These are phyloP conservation scores for Dendrothele bispora DNA, from an alignment of 768 basidiomycete species.

Conservation along the genomic window DNA sequence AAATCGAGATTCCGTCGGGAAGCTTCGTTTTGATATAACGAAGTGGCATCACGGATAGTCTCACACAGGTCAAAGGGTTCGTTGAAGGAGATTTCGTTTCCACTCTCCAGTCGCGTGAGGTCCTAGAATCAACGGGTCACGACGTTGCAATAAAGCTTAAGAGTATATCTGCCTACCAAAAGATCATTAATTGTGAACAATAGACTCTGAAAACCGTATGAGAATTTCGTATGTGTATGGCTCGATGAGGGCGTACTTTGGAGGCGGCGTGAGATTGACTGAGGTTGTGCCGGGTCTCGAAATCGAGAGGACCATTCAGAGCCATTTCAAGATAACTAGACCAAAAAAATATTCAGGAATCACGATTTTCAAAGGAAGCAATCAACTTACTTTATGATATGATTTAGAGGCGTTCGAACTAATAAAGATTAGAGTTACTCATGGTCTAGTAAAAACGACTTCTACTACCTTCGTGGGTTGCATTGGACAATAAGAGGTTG, in stretches of 20 bases:
- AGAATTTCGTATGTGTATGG: neutral
- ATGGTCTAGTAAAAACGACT: neutral
- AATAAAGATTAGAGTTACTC: neutral
- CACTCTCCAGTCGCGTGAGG: slow-evolving; percentile 74
- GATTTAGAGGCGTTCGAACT: slow-evolving; percentile 78
- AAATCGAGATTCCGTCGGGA: slow-evolving; percentile 60
- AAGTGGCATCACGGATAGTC: slow-evolving; percentile 61
- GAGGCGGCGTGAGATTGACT: slow-evolving; percentile 73
- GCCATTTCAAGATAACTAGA: slow-evolving; percentile 76
- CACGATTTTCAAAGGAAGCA: neutral
- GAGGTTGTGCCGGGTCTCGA: slow-evolving; percentile 74
- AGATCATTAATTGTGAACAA: slow-evolving; percentile 85
- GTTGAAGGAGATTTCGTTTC: slow-evolving; percentile 71
- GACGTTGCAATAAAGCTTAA: neutral
- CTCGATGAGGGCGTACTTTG: slow-evolving; percentile 39
- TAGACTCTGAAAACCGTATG: slow-evolving; percentile 45
- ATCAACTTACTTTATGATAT: slow-evolving; percentile 71
- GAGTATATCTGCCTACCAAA: slow-evolving; percentile 37
- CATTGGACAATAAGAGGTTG: slow-evolving; percentile 74
- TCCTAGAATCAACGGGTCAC: slow-evolving; percentile 39
- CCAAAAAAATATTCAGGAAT: neutral
- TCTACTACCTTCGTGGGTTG: slow-evolving; percentile 71
- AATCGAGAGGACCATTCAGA: slow-evolving; percentile 70
- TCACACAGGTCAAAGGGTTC: slow-evolving; percentile 71
- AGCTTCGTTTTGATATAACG: slow-evolving; percentile 68